Evolutionary conservation across 2,329 filamentous ascomycete genomes (phyloP), one percentile per base, ranked within the genome.

Genomic region (Fusarium coicis): DNA sequence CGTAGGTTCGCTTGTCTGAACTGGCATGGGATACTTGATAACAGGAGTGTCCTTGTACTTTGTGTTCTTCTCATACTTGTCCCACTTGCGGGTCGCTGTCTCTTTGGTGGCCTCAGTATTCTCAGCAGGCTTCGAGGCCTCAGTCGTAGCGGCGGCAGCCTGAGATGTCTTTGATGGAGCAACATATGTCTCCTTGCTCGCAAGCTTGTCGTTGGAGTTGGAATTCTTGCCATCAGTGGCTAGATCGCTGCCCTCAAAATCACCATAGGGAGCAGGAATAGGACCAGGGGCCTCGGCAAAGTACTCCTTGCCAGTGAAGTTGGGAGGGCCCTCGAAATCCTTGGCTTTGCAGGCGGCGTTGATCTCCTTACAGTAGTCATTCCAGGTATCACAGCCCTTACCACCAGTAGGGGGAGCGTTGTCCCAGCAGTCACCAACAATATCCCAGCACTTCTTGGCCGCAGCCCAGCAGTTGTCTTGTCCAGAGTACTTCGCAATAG

Each of bases 401-500:
- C 82, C 81, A 3, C 92, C 92, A 4, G 89, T 90, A 3, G 91
- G 87, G 18, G 88, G 88, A 6, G 88, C 86, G 10, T 81, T 80
- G 49, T 84, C 79, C 81, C 88, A 93, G 84, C 93, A 94, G n/a
- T 74, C 78, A 6, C 86, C 80, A 36, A 83, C 81, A 82, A 94
- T 91, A 32, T 80, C 78, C 84, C 86, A 94, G 85, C 90, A 92
- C 54, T 84, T 79, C 42, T 83, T 80, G 16, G 85, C 85, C 6
- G 86, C 82, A 63, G 83, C 84, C 89, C 90, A 93, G 84, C 92
- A 94, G 19, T 86, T 86, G 4, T 78, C 78, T 77, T 90, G 85
- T 49, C 84, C 83, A 9, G 81, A 83, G 82, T 92, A 93, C 14
- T 81, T 75, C 1, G 87, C 79, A 2, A 93, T 85, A 77, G 93